Percentiles rank a stretch among this genome's conserved stretches.
phyloP scores from a whole-genome alignment of 192 early-diverging fungal genomes.

The Backusella tuberculispora region DNA sequence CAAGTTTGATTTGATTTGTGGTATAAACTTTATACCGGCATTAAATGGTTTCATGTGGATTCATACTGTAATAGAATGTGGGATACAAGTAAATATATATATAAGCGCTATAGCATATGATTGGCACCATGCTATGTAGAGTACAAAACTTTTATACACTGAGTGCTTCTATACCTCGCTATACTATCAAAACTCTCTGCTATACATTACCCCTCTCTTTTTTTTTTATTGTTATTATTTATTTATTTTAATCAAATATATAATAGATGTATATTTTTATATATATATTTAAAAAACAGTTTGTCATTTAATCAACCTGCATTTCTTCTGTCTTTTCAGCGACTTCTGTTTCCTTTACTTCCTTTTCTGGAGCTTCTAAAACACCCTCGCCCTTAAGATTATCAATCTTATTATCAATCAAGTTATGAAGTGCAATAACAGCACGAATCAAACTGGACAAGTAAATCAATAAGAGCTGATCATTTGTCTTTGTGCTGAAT shows the following conservation, averaged over 20 bases:
- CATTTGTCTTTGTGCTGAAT: slow-evolving; percentile 94
- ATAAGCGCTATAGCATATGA: too few relatives aligned
- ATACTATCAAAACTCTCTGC: too few relatives aligned
- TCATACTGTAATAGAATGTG: too few relatives aligned
- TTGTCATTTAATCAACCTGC: slow-evolving; percentile 11
- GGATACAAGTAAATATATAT: too few relatives aligned
- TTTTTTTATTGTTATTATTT: neutral
- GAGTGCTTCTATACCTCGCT: too few relatives aligned
- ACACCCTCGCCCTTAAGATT: slow-evolving; percentile 70
- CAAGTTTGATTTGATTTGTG: too few relatives aligned
- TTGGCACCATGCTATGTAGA: too few relatives aligned
- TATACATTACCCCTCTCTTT: neutral
- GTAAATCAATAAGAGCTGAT: slow-evolving; percentile 95
- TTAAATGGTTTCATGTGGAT: too few relatives aligned
- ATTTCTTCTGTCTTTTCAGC: slow-evolving; percentile 15
- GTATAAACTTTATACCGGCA: too few relatives aligned
- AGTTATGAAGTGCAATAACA: slow-evolving; percentile 94
- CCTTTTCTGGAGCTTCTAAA: slow-evolving; percentile 17
- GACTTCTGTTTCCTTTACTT: slow-evolving; percentile 13
- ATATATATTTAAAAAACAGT: neutral
- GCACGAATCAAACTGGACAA: slow-evolving; percentile 89
- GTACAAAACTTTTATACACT: too few relatives aligned
- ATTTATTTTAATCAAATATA: neutral
- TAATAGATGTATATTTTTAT: neutral
- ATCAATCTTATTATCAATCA: slow-evolving; percentile 98